Evolutionary conservation across 192 early-diverging fungal species (phyloP).

Genomic region (Pecoramyces ruminantium): DNA sequence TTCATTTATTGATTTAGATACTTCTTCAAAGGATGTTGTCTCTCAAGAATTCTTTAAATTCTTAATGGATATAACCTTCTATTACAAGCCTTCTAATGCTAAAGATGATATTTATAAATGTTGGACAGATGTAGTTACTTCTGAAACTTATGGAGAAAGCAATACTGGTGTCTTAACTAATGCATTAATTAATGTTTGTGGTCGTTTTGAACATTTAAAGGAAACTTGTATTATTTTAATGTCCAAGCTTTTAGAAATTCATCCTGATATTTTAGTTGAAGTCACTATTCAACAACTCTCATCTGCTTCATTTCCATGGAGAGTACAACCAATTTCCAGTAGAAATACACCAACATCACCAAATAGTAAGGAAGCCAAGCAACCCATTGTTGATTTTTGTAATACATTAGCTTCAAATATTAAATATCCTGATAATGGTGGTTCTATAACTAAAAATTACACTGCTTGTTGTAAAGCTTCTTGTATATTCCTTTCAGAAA

Average conservation of each 20-base stretch:
- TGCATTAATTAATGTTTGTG: constrained; percentile 17
- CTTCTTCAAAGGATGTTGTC: constrained; percentile 14
- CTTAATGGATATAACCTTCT: constrained; percentile 25
- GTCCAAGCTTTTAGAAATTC: constrained; percentile 3
- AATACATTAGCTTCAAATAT: constrained; percentile 1
- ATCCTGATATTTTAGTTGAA: constrained; percentile 12
- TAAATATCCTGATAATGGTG: constrained; percentile 17
- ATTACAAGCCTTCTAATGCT: constrained; percentile 6
- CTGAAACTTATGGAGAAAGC: constrained; percentile 10
- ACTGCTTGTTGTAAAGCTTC: constrained; percentile 5
- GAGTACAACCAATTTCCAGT: background rate
- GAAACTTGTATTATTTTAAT: constrained; percentile 7
- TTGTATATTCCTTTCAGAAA: constrained; percentile 12
- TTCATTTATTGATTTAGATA: constrained; percentile 12
- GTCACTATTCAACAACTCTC: constrained; percentile 8
- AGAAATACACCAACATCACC: background rate
- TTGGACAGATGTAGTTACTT: constrained; percentile 11
- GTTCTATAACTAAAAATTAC: constrained; percentile 13
- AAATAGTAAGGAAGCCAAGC: background rate
- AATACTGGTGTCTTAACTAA: constrained; percentile 18
- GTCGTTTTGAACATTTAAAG: constrained; percentile 8
- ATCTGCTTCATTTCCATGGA: constrained; percentile 17
- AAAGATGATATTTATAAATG: constrained; percentile 12
- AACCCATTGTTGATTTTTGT: background rate
- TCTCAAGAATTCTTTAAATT: constrained; percentile 23